These are phyloP conservation scores for Serpula lacrymans DNA, from an alignment of 768 basidiomycete genomes.

Conservation along the genomic window DNA sequence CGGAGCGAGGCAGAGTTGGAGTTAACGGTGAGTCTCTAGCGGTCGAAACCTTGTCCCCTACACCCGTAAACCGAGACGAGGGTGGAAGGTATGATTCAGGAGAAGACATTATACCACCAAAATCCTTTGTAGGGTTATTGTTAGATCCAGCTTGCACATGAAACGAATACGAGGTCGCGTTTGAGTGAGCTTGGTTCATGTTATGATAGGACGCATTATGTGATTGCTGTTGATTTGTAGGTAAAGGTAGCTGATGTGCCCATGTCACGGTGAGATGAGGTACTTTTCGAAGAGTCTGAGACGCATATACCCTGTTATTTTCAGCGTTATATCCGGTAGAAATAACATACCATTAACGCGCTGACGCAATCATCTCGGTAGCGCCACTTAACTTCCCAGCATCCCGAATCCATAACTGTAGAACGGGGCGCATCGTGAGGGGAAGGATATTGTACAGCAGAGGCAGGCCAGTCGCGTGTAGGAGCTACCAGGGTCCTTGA, in stretches of 20 bases:
- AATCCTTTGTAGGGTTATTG: too few relatives aligned
- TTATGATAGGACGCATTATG: slow-evolving; percentile 3
- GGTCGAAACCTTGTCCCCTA: too few relatives aligned
- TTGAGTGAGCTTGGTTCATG: slow-evolving; percentile 2
- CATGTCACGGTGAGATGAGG: slow-evolving; percentile 75
- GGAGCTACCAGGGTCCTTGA: too few relatives aligned
- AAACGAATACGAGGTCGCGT: neutral
- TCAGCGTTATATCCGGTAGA: slow-evolving; percentile 1
- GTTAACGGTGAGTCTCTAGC: too few relatives aligned
- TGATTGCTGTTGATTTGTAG: slow-evolving; percentile 7
- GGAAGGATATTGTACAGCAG: slow-evolving; percentile 31
- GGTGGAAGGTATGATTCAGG: too few relatives aligned
- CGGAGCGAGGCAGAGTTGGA: too few relatives aligned
- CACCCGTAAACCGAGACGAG: too few relatives aligned
- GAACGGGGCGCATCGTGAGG: slow-evolving; percentile 60
- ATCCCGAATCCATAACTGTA: slow-evolving; percentile 51
- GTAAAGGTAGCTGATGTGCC: slow-evolving; percentile 58
- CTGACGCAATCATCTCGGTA: slow-evolving; percentile 72
- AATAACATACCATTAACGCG: slow-evolving; percentile 64
- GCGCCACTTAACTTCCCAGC: slow-evolving; percentile 80
- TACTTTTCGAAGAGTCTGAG: slow-evolving; percentile 63
- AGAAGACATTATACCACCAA: too few relatives aligned
- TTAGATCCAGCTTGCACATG: neutral
- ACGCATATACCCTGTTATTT: slow-evolving; percentile 2
- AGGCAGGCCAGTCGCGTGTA: neutral